These are phyloP conservation scores for Capsella rubella DNA, from an alignment of 441 rosid genomes.

Conservation along the genomic window DNA sequence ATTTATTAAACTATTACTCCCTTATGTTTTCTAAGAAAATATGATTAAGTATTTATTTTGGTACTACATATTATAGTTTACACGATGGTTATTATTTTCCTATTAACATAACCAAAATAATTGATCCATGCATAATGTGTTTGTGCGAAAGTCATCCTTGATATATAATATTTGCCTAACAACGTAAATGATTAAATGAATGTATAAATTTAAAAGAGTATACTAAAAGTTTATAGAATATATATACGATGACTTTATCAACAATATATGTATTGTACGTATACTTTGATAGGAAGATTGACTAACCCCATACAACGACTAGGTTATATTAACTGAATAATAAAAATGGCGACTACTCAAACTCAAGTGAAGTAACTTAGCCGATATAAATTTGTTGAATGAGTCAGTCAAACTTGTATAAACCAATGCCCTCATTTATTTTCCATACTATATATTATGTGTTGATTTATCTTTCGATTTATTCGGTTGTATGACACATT, in stretches of 20 bases:
- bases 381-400: background rate
- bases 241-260: background rate
- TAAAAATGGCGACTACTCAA: background rate
- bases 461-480: no score
- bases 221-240: background rate
- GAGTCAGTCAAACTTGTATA: background rate
- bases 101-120: background rate
- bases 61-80: background rate
- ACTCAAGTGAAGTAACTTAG: background rate
- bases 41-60: no score
- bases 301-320: background rate
- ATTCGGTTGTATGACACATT: no score
- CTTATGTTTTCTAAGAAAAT: background rate
- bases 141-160: background rate
- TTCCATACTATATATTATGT: no score
- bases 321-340: background rate
- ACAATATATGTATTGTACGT: background rate
- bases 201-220: background rate
- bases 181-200: background rate
- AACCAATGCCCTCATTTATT: no score
- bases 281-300: background rate
- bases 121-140: background rate
- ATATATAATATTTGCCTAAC: background rate
- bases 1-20: background rate
- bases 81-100: background rate